Evolutionary conservation across 106 monocot genomes (phyloP).

Genomic region (Phalaenopsis equestris): DNA sequence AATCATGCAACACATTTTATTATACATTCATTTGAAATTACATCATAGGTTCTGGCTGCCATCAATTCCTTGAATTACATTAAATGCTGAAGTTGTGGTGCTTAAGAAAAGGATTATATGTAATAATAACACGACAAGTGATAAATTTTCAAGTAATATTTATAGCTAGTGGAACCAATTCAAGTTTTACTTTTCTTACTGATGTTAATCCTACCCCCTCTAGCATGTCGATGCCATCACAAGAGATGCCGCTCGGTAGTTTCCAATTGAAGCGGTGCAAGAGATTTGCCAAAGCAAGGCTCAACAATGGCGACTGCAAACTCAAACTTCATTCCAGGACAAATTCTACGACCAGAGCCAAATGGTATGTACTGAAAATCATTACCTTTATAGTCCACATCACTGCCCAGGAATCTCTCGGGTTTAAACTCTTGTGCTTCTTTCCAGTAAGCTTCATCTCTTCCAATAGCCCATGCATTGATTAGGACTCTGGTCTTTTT

Average conservation of each 20-base stretch:
- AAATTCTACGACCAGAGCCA: conserved; percentile 17
- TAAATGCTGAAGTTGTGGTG: too few relatives aligned
- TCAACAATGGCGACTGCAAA: conserved; percentile 15
- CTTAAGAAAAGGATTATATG: too few relatives aligned
- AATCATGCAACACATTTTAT: too few relatives aligned
- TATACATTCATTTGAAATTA: too few relatives aligned
- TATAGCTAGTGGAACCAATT: neutral
- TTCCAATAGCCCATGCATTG: neutral
- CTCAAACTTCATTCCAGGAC: conserved; percentile 20
- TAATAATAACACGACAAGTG: too few relatives aligned
- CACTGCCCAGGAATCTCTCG: neutral
- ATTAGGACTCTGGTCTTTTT: conserved; percentile 13
- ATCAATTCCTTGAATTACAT: too few relatives aligned
- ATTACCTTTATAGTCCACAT: conserved; percentile 5
- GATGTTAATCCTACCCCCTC: neutral
- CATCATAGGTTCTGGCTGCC: too few relatives aligned
- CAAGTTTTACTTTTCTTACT: neutral
- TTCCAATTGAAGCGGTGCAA: conserved; percentile 21
- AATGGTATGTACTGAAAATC: neutral
- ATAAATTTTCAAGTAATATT: too few relatives aligned
- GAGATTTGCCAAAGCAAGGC: conserved; percentile 16
- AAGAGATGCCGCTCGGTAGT: neutral
- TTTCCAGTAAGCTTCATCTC: neutral
- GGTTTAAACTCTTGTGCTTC: conserved; percentile 5
- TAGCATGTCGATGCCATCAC: neutral